Base-by-base conservation (phyloP, 352 stramenopile species). In the Phytophthora chlamydospora region DNA sequence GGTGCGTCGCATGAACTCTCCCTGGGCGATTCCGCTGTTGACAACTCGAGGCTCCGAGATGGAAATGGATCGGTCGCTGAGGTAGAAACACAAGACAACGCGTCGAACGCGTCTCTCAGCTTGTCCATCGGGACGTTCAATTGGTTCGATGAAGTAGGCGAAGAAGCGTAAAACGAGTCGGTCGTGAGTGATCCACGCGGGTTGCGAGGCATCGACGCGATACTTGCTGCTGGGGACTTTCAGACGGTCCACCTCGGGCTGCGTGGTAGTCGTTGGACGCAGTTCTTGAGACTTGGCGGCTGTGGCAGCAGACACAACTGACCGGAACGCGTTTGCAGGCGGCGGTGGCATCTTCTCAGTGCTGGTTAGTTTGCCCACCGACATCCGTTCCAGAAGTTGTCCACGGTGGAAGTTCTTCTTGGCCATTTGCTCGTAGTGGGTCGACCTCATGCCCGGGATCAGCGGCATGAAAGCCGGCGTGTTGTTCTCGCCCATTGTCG, bases 151-250 rank as follows among this genome's bases (percentile, higher is more conserved):
- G 42, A 96, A 97, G 64, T 96, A 98, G 2, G 80, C 86, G 41
- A 92, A 97, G 74, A 97, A 97, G 16, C 91, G 87, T 35, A 98
- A 73, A 36, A 98, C 90, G 32, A 94, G 80, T 9, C 80, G 71
- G 46, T 91, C 81, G 67, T 89, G 67, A 6, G 81, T 89, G 62
- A 92, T 68, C 81, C 86, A 93, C 19, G 62, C 53, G 13, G 80
- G 83, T 40, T 84, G 73, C n/a, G 59, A 74, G 10, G 65, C 43
- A 46, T 90, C 78, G 6, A 71, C 55, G 40, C 76, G 75, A 58
- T 74, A 89, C 36, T 76, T 83, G 17, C 69, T 76, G 44, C 74
- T 83, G 2, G 62, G 50, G 17, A 68, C 40, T 11, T 48, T 21
- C 10, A 62, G 21, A 41, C 53, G 62, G 60, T 16, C 56, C 29